Evolutionary conservation across 73 alveolate genomes (phyloP).

Genomic region (Paramecium sexaurelia): DNA sequence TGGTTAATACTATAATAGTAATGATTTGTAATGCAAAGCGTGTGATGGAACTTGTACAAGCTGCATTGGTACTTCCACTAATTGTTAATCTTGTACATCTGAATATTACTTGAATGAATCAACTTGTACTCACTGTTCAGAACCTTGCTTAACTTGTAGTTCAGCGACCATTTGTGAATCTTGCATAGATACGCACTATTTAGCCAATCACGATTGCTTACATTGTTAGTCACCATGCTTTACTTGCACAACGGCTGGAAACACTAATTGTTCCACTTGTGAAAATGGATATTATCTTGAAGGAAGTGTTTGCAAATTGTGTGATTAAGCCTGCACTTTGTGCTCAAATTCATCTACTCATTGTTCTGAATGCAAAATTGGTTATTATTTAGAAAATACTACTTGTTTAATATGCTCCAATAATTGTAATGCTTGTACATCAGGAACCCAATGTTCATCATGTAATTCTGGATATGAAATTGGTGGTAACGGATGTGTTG

Average conservation of each 20-base stretch:
- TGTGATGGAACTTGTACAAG: not conserved
- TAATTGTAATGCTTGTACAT: not conserved
- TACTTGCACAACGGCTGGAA: not conserved
- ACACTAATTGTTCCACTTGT: not conserved
- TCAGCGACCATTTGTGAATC: not conserved
- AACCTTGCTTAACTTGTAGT: not conserved
- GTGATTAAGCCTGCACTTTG: not conserved
- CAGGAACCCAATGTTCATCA: not conserved
- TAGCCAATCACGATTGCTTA: not conserved
- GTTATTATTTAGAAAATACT: not conserved
- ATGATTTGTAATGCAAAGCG: not conserved
- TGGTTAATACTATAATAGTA: not conserved
- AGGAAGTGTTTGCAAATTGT: not conserved
- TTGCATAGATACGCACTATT: not conserved
- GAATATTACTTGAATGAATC: not conserved
- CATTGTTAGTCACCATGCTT: not conserved
- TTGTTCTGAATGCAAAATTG: not conserved
- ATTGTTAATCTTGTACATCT: not conserved
- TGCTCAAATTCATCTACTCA: not conserved
- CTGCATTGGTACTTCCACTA: not conserved
- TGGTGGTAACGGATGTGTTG: not conserved
- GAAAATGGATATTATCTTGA: not conserved
- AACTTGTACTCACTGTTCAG: not conserved
- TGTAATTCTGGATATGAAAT: slow-evolving; percentile 3
- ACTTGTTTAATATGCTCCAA: not conserved